Percentiles rank a stretch among this genome's conserved stretches.
These are phyloP conservation scores for Monilinia polystroma DNA, from an alignment of 2,329 filamentous ascomycete genomes.

Conservation along the genomic window DNA sequence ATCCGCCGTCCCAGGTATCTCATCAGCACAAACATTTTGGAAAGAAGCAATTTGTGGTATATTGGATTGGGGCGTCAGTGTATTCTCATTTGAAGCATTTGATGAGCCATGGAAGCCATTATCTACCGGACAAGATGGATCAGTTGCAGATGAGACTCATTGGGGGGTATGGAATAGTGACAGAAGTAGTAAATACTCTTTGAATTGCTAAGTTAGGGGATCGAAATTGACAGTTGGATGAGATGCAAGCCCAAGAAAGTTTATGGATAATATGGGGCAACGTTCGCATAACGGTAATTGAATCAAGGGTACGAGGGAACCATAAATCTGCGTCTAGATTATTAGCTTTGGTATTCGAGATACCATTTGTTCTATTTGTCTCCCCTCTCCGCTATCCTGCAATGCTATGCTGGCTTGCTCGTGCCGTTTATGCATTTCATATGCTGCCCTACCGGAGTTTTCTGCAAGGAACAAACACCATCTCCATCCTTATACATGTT, in stretches of 20 bases:
- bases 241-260: background rate
- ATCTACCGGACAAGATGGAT: constrained; percentile 61
- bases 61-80: constrained; percentile 63
- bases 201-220: constrained; percentile 25
- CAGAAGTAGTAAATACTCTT: constrained; percentile 53
- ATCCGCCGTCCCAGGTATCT: constrained; percentile 56
- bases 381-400: background rate
- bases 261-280: background rate
- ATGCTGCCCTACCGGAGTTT: background rate
- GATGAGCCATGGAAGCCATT: constrained; percentile 71
- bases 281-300: constrained; percentile 4
- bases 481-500: constrained; percentile 2
- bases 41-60: constrained; percentile 62
- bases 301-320: background rate
- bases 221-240: too few species aligned
- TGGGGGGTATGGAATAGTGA: constrained; percentile 67
- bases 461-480: background rate
- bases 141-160: constrained; percentile 61
- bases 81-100: constrained; percentile 73
- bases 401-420: constrained; percentile 4
- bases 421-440: constrained; percentile 10
- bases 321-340: background rate
- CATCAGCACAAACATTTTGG: constrained; percentile 61
- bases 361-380: background rate
- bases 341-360: constrained; percentile 18